phyloP scores from a whole-genome alignment of 1,284 basidiomycete species.

The Microbotryomycetes sp. region DNA sequence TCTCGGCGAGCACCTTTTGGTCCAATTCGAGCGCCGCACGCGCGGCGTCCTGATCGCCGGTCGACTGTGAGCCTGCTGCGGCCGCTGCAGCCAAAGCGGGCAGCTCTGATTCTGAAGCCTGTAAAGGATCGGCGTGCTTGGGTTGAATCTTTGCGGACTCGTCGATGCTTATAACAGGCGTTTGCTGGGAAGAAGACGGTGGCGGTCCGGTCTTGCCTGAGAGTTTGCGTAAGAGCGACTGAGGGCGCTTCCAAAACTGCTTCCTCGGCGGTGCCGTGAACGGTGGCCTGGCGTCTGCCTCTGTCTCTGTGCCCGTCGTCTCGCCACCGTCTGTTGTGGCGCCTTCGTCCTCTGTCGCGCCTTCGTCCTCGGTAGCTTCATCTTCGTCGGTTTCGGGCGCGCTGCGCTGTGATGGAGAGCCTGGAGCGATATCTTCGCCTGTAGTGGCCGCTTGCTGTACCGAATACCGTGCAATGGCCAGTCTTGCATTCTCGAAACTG shows the following conservation, averaged over 20 bases:
- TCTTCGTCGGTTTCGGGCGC: constrained; percentile 54
- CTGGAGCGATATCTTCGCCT: constrained; percentile 43
- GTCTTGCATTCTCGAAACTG: background rate
- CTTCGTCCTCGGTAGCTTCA: constrained; percentile 44
- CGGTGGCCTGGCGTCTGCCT: background rate
- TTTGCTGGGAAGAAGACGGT: background rate
- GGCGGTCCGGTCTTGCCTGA: background rate
- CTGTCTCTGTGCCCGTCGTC: constrained; percentile 3
- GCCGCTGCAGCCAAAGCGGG: background rate
- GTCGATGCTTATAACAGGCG: background rate
- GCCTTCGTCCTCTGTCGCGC: constrained; percentile 53
- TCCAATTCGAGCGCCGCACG: background rate
- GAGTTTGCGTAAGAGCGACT: background rate
- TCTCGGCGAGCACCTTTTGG: constrained; percentile 62
- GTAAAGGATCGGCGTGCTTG: background rate
- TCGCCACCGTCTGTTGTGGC: constrained; percentile 54
- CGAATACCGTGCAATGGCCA: constrained; percentile 10
- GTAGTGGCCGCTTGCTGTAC: constrained; percentile 53
- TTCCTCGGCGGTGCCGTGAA: background rate
- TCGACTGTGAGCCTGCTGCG: background rate
- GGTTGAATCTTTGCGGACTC: background rate
- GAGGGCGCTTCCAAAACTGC: constrained; percentile 19
- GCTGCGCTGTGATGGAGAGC: constrained; percentile 9
- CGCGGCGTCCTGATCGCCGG: background rate
- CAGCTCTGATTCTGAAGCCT: background rate